Conservation (phyloP, 257 asterid species). For the Lantana camara region DNA sequence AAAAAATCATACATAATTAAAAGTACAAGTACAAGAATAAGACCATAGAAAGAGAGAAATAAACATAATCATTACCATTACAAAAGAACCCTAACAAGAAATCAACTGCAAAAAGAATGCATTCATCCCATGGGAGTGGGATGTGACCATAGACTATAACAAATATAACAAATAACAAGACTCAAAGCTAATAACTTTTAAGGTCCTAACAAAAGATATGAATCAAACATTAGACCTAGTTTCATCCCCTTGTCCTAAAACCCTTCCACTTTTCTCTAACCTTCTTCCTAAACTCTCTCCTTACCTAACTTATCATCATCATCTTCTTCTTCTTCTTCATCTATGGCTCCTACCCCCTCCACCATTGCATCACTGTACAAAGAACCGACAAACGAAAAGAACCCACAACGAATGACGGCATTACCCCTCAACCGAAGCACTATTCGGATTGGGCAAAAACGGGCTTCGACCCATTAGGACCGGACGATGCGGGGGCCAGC, state of each 20-base stretch:
- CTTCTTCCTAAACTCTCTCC: conserved; percentile 30
- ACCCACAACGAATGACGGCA: conserved; percentile 21
- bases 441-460: conserved; percentile 1
- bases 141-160: conserved; percentile 9
- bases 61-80: conserved; percentile 7
- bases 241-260: conserved; percentile 36
- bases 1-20: no score
- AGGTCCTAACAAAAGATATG: conserved; percentile 10
- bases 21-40: no score
- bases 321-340: conserved; percentile 6
- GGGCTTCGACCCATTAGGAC: conserved; percentile 11
- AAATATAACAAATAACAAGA: conserved; percentile 12
- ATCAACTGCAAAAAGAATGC: conserved; percentile 40
- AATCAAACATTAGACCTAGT: conserved; percentile 10
- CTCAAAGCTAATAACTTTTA: conserved; percentile 2
- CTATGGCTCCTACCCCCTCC: conserved; percentile 29
- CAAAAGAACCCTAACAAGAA: conserved; percentile 23
- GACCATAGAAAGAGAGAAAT: neutral
- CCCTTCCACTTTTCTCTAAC: conserved; percentile 25
- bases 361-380: conserved; percentile 46
- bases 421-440: neutral
- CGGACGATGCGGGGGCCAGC: neutral
- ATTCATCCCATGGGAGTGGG: conserved; percentile 14
- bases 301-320: no score
- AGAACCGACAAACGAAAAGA: conserved; percentile 47